Conservation (phyloP, 2,329 filamentous ascomycete species). For the Epichloe gansuensis region DNA sequence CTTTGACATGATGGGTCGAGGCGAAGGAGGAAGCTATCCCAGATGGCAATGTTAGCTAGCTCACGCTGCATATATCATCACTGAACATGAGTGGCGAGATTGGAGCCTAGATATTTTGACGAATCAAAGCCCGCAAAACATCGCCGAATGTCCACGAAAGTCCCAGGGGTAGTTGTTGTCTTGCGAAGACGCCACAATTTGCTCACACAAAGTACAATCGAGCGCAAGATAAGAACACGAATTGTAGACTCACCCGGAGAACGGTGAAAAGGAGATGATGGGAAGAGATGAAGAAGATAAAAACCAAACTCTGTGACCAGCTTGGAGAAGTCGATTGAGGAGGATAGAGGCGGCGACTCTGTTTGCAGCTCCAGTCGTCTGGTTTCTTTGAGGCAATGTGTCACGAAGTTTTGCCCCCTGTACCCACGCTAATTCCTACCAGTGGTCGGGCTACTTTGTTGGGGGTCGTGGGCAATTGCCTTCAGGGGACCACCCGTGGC, state of each 20-base stretch:
- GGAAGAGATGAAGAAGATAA: not conserved
- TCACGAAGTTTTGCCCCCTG: conserved; percentile 13
- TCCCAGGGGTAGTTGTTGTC: not conserved
- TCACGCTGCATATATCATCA: not conserved
- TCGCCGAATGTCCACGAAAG: not conserved
- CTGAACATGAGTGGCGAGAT: no score
- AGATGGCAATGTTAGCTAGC: not conserved
- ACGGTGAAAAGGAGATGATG: not conserved
- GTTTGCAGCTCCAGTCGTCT: conserved; percentile 9
- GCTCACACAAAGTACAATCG: not conserved
- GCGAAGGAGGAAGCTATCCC: conserved; percentile 8
- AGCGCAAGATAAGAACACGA: not conserved
- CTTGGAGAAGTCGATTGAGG: conserved; percentile 1
- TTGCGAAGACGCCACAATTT: not conserved
- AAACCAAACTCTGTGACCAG: not conserved
- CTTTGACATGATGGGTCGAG: conserved; percentile 33
- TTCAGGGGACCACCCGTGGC: conserved; percentile 1
- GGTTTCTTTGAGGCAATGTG: conserved; percentile 23
- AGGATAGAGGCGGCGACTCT: not conserved
- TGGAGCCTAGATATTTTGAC: not conserved
- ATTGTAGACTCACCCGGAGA: not conserved
- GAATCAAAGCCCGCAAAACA: not conserved
- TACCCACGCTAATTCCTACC: not conserved
- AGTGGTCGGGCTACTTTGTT: not conserved
- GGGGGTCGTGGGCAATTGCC: not conserved